Evolutionary conservation across 2,329 filamentous ascomycete species (phyloP), one percentile per base, ranked within the genome.

Genomic region (Fusarium citri): DNA sequence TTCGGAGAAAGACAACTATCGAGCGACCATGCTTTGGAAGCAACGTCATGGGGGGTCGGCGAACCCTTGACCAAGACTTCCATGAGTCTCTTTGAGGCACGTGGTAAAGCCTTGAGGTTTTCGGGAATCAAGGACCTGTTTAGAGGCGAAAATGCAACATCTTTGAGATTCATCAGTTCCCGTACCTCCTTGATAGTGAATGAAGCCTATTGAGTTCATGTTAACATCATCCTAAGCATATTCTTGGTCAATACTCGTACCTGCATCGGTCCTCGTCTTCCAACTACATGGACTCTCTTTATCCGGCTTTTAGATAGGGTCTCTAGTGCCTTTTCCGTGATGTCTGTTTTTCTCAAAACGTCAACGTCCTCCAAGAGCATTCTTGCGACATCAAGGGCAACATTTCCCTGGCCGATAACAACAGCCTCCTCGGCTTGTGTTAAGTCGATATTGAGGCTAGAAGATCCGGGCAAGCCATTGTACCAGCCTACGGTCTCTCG

Each of bases 401-500:
- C 96, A 80, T 99, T 99, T 18, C 96, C 96, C 76, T 99, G 95
- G 3, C 96, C 96, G 69, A 99, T 90, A 49, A 99, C 86, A 31
- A 98, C 89, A 3, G 93, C 96, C 66, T 94, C 91, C 53, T 97
- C 93, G 1, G 92, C 92, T 12, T 85, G 83, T 1, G 89, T 87
- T 26, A 98, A 85, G 76, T 94, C 88, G 0, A 94, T 92, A n/a
- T 87, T 83, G 10, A 97, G 82, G 72, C 87, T 80, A 22, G 91
- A 87, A 76, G 92, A 92, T 73, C 97, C 92, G 0, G 96, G 96
- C 5, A 97, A 85, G 5, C 96, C 96, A 79, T 99, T 99, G 80
- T 99, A 99, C 96, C 96, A 99, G 20, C 94, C 96, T 2, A 99
- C 96, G 78, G 98, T 98, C 41, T 94, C 91, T 28, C 96, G 89